Evolutionary conservation across 805 yeast species (phyloP).

Genomic region (Candida dendrica): DNA sequence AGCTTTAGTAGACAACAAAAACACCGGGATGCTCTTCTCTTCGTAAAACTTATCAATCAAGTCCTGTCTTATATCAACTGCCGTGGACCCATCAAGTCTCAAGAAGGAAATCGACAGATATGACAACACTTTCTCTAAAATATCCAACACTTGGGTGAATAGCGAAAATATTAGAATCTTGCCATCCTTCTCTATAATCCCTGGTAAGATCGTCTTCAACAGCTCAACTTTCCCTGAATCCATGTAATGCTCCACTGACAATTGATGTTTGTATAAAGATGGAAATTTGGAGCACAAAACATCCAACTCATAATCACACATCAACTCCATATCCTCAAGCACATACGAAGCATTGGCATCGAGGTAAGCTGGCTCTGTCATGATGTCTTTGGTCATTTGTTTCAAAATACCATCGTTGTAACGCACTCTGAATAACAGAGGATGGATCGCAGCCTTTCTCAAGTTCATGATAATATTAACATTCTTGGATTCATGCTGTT

Average conservation of each 20-base stretch:
- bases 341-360: constrained; percentile 72
- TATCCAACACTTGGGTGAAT: constrained; percentile 88
- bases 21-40: constrained; percentile 75
- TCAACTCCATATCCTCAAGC: constrained; percentile 88
- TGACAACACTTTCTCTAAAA: constrained; percentile 69
- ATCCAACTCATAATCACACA: constrained; percentile 88
- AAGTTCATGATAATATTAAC: constrained; percentile 79
- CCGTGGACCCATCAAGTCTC: constrained; percentile 88
- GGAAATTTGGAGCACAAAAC: constrained; percentile 68
- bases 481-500: constrained; percentile 27
- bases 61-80: constrained; percentile 89
- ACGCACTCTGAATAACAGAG: constrained; percentile 65
- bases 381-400: constrained; percentile 70
- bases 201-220: constrained; percentile 50
- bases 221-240: constrained; percentile 70
- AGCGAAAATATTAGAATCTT: constrained; percentile 82
- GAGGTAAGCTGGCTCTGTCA: constrained; percentile 70
- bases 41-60: constrained; percentile 85
- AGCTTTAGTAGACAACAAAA: constrained; percentile 87
- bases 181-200: constrained; percentile 46
- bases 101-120: constrained; percentile 61
- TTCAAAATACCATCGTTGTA: constrained; percentile 50
- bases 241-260: constrained; percentile 50
- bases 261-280: constrained; percentile 45
- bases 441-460: constrained; percentile 91